phyloP scores from a whole-genome alignment of 139 green algal genomes.

The Chlorella sp. region DNA sequence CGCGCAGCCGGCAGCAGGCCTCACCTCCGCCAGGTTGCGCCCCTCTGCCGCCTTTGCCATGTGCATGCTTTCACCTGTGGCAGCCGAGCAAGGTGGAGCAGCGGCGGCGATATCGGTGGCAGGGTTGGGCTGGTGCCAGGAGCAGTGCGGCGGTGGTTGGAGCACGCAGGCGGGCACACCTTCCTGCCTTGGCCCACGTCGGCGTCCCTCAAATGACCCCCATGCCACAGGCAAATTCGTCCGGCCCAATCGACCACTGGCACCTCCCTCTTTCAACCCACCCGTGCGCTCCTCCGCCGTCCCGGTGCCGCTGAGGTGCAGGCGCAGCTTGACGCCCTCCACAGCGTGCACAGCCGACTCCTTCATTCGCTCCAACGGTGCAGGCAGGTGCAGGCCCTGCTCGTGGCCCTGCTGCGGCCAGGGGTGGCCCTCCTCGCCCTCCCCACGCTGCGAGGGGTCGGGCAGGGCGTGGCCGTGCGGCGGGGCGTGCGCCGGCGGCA shows the following conservation, averaged over 20 bases:
- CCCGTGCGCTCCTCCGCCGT: slow-evolving; percentile 7
- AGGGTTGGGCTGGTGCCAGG: no score
- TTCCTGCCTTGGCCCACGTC: no score
- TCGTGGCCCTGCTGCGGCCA: not conserved
- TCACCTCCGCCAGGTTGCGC: not conserved
- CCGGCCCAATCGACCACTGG: not conserved
- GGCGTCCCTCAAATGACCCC: no score
- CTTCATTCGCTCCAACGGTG: slow-evolving; percentile 7
- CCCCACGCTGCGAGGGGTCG: not conserved
- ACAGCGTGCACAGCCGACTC: slow-evolving; percentile 16
- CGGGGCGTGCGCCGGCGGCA: not conserved
- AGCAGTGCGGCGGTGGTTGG: no score
- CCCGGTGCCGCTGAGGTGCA: not conserved
- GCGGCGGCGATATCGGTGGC: no score
- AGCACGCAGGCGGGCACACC: no score
- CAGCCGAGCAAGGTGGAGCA: no score
- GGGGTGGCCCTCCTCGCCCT: not conserved
- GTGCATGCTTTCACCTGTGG: slow-evolving; percentile 19
- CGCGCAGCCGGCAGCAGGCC: no score
- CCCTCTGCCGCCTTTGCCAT: slow-evolving; percentile 37
- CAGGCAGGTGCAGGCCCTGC: not conserved
- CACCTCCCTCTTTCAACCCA: not conserved
- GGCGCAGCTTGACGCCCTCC: slow-evolving; percentile 32
- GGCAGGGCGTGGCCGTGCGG: not conserved
- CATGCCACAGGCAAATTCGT: not conserved